These are phyloP conservation scores for Colletotrichum karsti DNA, from an alignment of 2,329 filamentous ascomycete species.

Conservation along the genomic window DNA sequence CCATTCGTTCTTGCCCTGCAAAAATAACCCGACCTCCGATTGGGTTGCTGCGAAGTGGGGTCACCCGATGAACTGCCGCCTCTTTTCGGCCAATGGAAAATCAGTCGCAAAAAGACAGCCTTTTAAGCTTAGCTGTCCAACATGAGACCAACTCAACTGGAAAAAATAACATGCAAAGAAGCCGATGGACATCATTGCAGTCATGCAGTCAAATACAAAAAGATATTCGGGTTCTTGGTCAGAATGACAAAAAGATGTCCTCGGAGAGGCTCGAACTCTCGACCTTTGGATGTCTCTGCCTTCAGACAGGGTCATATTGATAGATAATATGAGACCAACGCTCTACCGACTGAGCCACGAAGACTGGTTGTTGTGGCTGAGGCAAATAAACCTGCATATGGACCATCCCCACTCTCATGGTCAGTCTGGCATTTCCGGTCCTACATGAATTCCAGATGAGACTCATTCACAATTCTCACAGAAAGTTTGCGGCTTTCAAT, in stretches of 20 bases:
- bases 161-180: too few species aligned
- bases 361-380: not conserved
- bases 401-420: not conserved
- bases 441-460: too few species aligned
- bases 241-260: conserved; percentile 6
- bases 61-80: not conserved
- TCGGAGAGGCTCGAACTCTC: conserved; percentile 27
- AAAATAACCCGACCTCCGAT: not conserved
- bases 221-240: fast-evolving
- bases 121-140: too few species aligned
- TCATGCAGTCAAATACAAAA: too few species aligned
- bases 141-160: too few species aligned
- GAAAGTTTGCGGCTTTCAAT: too few species aligned
- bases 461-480: too few species aligned
- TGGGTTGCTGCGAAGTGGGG: not conserved
- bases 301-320: not conserved
- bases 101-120: not conserved
- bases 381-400: not conserved
- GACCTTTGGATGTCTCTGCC: conserved; percentile 25
- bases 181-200: too few species aligned
- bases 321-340: conserved; percentile 26
- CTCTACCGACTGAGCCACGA: conserved; percentile 28
- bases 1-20: not conserved
- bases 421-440: too few species aligned
- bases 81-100: not conserved